Conservation (phyloP, 768 basidiomycete genomes). For the Lactifluus pinguis region DNA sequence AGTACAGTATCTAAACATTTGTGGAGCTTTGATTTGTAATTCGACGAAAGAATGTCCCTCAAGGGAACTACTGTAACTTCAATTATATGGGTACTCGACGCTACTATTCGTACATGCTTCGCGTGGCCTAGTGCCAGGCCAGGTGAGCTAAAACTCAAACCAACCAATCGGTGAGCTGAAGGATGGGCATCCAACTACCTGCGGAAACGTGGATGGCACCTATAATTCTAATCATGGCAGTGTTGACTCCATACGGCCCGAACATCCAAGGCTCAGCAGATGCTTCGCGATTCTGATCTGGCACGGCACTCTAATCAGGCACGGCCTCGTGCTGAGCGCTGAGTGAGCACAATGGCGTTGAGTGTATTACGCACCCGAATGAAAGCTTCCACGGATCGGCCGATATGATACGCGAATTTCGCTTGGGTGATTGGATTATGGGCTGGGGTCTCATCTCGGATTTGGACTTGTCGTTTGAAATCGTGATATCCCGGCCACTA, state of each 20-base stretch:
- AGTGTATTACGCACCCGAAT: background rate
- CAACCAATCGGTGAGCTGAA: slow-evolving; percentile 1
- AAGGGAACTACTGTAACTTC: no score
- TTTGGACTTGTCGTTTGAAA: slow-evolving; percentile 11
- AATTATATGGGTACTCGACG: no score
- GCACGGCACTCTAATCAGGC: background rate
- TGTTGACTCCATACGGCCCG: background rate
- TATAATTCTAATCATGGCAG: slow-evolving; percentile 1
- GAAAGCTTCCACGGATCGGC: slow-evolving; percentile 8
- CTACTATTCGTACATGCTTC: no score
- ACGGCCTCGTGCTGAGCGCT: background rate
- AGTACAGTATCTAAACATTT: no score
- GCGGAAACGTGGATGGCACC: slow-evolving; percentile 11
- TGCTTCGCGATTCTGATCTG: background rate
- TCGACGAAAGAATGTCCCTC: no score
- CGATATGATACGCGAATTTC: slow-evolving; percentile 9
- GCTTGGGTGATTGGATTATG: slow-evolving; percentile 1
- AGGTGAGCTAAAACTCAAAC: no score
- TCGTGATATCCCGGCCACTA: slow-evolving; percentile 10
- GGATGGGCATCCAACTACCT: slow-evolving; percentile 16
- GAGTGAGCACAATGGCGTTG: background rate
- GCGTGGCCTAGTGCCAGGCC: no score
- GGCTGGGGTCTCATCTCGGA: background rate
- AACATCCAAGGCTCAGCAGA: background rate
- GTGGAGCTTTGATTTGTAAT: no score